phyloP scores from a whole-genome alignment of 306 rosid genomes.

The Carpinus viminea region DNA sequence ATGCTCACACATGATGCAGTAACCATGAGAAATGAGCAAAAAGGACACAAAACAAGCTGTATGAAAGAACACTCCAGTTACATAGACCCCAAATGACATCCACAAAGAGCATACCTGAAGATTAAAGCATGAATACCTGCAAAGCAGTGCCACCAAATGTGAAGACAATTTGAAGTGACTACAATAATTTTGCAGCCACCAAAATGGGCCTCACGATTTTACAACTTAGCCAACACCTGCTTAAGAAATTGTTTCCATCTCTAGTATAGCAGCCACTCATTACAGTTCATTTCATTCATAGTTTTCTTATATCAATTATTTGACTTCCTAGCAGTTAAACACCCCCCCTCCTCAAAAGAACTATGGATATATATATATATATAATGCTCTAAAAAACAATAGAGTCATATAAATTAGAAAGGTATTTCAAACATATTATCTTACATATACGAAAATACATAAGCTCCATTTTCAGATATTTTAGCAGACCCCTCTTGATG shows the following conservation, averaged over 20 bases:
- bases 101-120: constrained; percentile 87
- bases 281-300: neutral
- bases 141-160: constrained; percentile 31
- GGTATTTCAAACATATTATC: neutral
- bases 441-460: neutral
- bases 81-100: constrained; percentile 97
- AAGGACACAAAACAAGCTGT: constrained; percentile 87
- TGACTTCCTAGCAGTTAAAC: neutral
- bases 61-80: constrained; percentile 95
- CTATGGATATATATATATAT: neutral
- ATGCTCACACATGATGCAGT: constrained; percentile 91
- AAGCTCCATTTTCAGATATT: constrained; percentile 5
- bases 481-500: neutral
- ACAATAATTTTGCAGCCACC: constrained; percentile 3
- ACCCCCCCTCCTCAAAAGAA: neutral
- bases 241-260: neutral
- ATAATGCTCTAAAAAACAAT: neutral
- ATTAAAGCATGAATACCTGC: constrained; percentile 93
- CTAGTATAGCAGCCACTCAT: neutral
- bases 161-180: constrained; percentile 4
- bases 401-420: constrained; percentile 8
- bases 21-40: constrained; percentile 92
- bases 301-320: too few species aligned
- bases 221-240: neutral
- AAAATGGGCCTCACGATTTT: neutral